Conservation (phyloP, 306 rosid genomes). For the Purshia tridentata region DNA sequence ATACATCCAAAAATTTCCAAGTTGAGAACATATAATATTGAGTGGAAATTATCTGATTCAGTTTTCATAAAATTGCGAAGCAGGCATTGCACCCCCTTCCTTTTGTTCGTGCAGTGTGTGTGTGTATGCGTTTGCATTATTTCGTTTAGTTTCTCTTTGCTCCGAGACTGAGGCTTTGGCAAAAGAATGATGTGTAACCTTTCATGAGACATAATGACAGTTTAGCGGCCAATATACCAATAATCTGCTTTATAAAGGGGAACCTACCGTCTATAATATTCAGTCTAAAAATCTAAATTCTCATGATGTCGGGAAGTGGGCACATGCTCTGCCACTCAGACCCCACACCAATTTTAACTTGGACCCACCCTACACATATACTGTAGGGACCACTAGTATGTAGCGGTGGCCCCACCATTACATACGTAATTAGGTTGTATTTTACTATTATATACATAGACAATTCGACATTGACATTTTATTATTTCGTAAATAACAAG, state of each 20-base stretch:
- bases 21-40: no score
- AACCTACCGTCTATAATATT: slow-evolving; percentile 21
- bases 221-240: slow-evolving; percentile 44
- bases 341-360: slow-evolving; percentile 17
- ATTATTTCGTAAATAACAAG: no score
- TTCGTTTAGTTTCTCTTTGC: background rate
- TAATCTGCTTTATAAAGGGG: slow-evolving; percentile 44
- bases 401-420: background rate
- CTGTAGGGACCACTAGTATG: background rate
- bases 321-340: slow-evolving; percentile 42
- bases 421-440: background rate
- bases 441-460: background rate
- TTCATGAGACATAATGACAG: slow-evolving; percentile 50
- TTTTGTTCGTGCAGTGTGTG: background rate
- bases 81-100: background rate
- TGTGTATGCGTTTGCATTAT: background rate
- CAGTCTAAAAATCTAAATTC: slow-evolving; percentile 34
- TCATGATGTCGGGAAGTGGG: slow-evolving; percentile 49
- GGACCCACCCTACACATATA: background rate
- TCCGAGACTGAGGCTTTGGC: slow-evolving; percentile 4
- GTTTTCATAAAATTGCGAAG: background rate
- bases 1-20: no score
- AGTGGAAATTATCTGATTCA: no score
- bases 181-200: slow-evolving; percentile 33
- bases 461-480: no score